These are phyloP conservation scores for Leccinellum albellum DNA, from an alignment of 768 basidiomycete genomes.

Conservation along the genomic window DNA sequence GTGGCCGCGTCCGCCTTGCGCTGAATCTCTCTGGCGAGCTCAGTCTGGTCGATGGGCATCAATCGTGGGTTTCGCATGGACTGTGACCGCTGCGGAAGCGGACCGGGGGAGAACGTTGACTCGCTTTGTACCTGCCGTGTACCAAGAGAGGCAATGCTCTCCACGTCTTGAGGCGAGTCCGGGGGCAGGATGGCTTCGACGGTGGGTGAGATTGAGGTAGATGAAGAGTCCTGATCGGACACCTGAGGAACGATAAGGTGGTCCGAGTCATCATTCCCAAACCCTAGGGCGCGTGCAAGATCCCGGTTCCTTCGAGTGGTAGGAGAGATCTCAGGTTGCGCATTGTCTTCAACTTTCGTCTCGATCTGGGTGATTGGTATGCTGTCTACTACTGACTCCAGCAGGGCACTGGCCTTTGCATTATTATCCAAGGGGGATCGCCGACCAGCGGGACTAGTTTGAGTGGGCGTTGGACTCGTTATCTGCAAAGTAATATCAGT, in stretches of 20 bases:
- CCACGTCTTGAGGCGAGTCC: slow-evolving; percentile 17
- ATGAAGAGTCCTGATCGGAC: slow-evolving; percentile 24
- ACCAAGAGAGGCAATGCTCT: slow-evolving; percentile 5
- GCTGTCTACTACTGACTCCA: slow-evolving; percentile 59
- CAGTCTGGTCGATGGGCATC: slow-evolving; percentile 45
- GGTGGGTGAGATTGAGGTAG: slow-evolving; percentile 34
- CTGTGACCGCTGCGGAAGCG: slow-evolving; percentile 26
- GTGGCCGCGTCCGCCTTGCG: slow-evolving; percentile 67
- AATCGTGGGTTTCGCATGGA: slow-evolving; percentile 39
- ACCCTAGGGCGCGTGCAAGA: slow-evolving; percentile 67
- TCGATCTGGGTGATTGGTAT: slow-evolving; percentile 41
- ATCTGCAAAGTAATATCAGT: slow-evolving; percentile 37
- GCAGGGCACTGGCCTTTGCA: slow-evolving; percentile 59
- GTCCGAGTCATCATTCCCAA: slow-evolving; percentile 47
- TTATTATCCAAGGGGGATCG: slow-evolving; percentile 44
- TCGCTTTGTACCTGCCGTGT: slow-evolving; percentile 1
- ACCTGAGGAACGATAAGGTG: slow-evolving; percentile 20
- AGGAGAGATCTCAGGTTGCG: slow-evolving; percentile 40
- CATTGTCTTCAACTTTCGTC: slow-evolving; percentile 23
- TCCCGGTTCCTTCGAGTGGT: slow-evolving; percentile 65
- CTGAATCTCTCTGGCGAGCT: slow-evolving; percentile 63
- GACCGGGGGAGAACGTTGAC: slow-evolving; percentile 14
- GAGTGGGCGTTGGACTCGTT: slow-evolving; percentile 49
- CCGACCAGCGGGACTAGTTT: slow-evolving; percentile 29
- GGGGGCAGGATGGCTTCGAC: slow-evolving; percentile 31